Evolutionary conservation across 768 basidiomycete species (phyloP).

Genomic region (Russula griseocarnosa): DNA sequence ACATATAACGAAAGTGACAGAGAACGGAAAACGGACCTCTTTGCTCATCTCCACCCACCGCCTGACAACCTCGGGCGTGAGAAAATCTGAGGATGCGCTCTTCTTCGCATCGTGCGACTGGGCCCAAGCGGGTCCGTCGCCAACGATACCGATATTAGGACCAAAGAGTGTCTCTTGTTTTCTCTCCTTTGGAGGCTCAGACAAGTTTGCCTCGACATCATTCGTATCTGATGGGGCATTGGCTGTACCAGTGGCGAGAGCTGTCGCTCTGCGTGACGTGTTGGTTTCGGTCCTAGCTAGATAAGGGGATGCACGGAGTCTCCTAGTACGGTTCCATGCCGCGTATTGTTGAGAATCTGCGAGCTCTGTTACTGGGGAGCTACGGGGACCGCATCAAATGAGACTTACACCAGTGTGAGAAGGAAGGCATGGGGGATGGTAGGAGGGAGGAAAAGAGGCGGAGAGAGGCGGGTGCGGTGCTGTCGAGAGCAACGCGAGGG

Average conservation of each 20-base stretch:
- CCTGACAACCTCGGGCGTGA: conserved; percentile 79
- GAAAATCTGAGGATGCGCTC: conserved; percentile 52
- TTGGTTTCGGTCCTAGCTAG: conserved; percentile 50
- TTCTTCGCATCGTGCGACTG: conserved; percentile 56
- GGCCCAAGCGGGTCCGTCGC: conserved; percentile 68
- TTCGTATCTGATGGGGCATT: conserved; percentile 23
- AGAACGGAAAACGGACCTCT: conserved; percentile 48
- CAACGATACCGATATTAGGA: conserved; percentile 79
- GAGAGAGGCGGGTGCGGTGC: background rate
- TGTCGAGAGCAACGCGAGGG: background rate
- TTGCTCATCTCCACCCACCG: conserved; percentile 85
- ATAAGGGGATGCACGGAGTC: conserved; percentile 49
- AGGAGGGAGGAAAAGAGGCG: conserved; percentile 10
- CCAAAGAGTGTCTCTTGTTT: conserved; percentile 84
- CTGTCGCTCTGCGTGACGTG: conserved; percentile 45
- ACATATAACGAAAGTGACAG: background rate
- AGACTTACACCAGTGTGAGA: conserved; percentile 41
- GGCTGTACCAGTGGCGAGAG: conserved; percentile 42
- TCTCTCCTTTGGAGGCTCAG: conserved; percentile 42
- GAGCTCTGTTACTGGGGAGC: conserved; percentile 20
- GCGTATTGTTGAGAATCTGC: conserved; percentile 50
- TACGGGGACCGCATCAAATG: conserved; percentile 13
- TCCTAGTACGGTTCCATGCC: conserved; percentile 55
- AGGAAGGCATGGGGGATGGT: conserved; percentile 29
- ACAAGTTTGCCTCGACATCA: conserved; percentile 36